Evolutionary conservation across 75 land plant genomes (phyloP), one percentile per base, ranked within the genome.

Genomic region (Picea glauca): DNA sequence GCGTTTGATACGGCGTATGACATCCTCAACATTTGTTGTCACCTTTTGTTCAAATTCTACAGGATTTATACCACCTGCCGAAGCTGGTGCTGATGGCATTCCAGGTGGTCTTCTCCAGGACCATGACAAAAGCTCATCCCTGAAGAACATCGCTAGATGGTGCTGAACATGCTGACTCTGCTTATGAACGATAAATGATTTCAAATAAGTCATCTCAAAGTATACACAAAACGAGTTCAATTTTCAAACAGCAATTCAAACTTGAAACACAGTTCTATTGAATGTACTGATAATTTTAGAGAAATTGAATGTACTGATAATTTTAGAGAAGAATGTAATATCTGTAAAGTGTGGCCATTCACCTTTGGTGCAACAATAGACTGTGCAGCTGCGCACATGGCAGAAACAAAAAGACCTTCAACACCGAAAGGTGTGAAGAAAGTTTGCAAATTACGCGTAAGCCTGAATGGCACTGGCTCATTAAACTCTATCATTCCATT

Each of bases 331-430:
- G 43, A 59, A 9, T 15, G 0, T 23, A 46, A 38, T 35, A n/a
- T 30, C 13, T 13, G 18, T 35, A 9, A n/a, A 18, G 11, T 60
- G 18, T 31, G 30, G 50, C 20, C 56, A 62, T n/a, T 60, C 58
- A 95, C 99, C 84, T 98, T 98, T 0, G 98, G 94, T 4, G 96
- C 87, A 81, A 89, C 91, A 23, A 98, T 88, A 63, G 99, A 91
- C 78, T 98, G 99, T 0, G 99, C 96, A 54, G 98, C 99, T 65
- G 99, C 90, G 82, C 94, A 95, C 96, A 98, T 95, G 6, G 99
- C 95, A 76, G 99, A 95, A 1, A 95, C 98, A 75, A 98, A 90
- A n/a, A 98, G 91, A 23, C 99, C 99, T 84, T 98, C 99, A 58
- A 98, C 99, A 62, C 94, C 96, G 86, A 98, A 98, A 77, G 91